A percentile compares a stretch with the other conserved stretches of the same genome.
These are phyloP conservation scores for Lactarius hatsudake DNA, from an alignment of 768 basidiomycete species.

Conservation along the genomic window DNA sequence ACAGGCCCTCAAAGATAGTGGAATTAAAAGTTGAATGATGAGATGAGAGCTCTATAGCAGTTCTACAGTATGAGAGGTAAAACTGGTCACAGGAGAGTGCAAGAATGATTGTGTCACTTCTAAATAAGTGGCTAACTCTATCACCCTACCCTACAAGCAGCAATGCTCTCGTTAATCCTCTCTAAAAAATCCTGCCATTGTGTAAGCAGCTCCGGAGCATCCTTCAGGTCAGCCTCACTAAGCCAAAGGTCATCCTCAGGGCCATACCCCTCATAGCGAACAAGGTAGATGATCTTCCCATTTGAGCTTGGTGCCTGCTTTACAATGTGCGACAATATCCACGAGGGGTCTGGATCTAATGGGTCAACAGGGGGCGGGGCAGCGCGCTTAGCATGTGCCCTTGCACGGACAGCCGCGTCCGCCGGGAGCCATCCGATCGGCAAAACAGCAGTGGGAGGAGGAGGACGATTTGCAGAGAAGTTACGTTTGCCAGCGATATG, in stretches of 20 bases:
- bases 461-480: slow-evolving; percentile 26
- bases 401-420: slow-evolving; percentile 11
- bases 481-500: slow-evolving; percentile 33
- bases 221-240: slow-evolving; percentile 26
- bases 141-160: not conserved
- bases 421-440: slow-evolving; percentile 29
- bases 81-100: too few species aligned
- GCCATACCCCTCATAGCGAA: slow-evolving; percentile 34
- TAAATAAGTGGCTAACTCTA: not conserved
- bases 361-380: slow-evolving; percentile 27
- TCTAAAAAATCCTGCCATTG: slow-evolving; percentile 29
- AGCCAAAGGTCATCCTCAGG: slow-evolving; percentile 34
- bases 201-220: slow-evolving; percentile 29
- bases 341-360: slow-evolving; percentile 28
- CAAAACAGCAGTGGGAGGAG: slow-evolving; percentile 33
- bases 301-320: slow-evolving; percentile 26
- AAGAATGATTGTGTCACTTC: too few species aligned
- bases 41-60: too few species aligned
- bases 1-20: too few species aligned
- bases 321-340: slow-evolving; percentile 36
- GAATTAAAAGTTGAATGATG: too few species aligned
- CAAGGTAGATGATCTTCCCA: slow-evolving; percentile 27
- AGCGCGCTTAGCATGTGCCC: slow-evolving; percentile 18
- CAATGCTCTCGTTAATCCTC: slow-evolving; percentile 23
- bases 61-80: too few species aligned